Evolutionary conservation across 169 alveolate genomes (phyloP).

Genomic region (Cryptosporidium sp.): DNA sequence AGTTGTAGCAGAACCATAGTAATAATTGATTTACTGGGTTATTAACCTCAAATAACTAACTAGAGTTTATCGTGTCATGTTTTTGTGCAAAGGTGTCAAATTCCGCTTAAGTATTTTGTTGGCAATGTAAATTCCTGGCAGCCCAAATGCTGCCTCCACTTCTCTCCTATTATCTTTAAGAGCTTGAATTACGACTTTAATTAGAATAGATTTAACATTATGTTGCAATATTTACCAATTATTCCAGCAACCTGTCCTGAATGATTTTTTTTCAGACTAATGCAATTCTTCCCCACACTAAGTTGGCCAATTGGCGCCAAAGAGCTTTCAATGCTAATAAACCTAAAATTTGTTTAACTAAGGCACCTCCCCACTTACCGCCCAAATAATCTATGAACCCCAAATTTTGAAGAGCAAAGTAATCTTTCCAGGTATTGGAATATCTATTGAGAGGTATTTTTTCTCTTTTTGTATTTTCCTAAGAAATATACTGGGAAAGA

Average conservation of each 20-base stretch:
- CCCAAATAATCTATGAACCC: conserved; percentile 72
- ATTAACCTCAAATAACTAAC: background rate
- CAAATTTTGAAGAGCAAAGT: conserved; percentile 30
- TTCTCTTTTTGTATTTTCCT: conserved; percentile 14
- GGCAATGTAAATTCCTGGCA: background rate
- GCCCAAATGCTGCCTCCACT: background rate
- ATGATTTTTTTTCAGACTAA: background rate
- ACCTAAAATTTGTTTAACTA: background rate
- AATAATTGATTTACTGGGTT: background rate
- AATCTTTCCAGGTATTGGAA: conserved; percentile 30
- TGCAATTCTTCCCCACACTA: conserved; percentile 17
- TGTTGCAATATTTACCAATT: no score
- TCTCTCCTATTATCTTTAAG: background rate
- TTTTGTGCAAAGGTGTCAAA: background rate
- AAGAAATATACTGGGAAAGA: conserved; percentile 1
- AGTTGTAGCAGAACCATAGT: background rate
- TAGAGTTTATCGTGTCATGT: background rate
- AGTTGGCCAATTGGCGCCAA: background rate
- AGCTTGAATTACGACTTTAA: background rate
- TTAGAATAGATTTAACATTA: background rate
- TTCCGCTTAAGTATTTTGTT: background rate
- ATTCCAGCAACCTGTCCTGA: background rate
- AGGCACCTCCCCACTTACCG: conserved; percentile 75
- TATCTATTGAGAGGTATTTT: conserved; percentile 9
- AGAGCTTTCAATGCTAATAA: background rate